Conservation (phyloP, 495 filamentous ascomycete species). For the Penicillium soppii region DNA sequence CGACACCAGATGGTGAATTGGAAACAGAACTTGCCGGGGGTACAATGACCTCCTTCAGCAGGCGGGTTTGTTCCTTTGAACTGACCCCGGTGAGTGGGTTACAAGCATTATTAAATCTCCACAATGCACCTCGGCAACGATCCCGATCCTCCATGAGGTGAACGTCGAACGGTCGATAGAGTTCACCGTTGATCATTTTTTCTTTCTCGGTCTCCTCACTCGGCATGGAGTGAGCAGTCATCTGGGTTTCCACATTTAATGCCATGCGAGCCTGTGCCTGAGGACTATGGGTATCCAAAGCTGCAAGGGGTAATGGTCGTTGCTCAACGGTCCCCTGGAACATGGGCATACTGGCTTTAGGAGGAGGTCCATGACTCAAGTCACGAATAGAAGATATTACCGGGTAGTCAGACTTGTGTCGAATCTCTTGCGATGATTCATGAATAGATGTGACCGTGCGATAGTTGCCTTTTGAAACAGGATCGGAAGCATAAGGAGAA, state of each 20-base stretch:
- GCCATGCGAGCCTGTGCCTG: conserved; percentile 48
- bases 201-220: conserved; percentile 75
- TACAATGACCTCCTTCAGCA: conserved; percentile 72
- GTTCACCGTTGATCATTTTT: conserved; percentile 86
- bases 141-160: conserved; percentile 85
- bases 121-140: conserved; percentile 78
- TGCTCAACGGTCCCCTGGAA: conserved; percentile 40
- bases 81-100: conserved; percentile 76
- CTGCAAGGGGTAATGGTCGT: conserved; percentile 28
- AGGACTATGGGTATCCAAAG: conserved; percentile 42
- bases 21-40: conserved; percentile 43
- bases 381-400: conserved; percentile 46
- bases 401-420: conserved; percentile 41
- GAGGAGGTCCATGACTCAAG: conserved; percentile 34
- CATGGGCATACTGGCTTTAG: conserved; percentile 37
- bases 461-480: conserved; percentile 39
- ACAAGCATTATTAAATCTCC: conserved; percentile 85
- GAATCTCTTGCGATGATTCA: conserved; percentile 42
- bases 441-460: conserved; percentile 46
- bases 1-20: conserved; percentile 47
- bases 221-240: conserved; percentile 32
- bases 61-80: conserved; percentile 72
- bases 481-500: conserved; percentile 36
- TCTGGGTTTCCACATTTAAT: conserved; percentile 44
- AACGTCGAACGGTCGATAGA: conserved; percentile 74